phyloP scores from a whole-genome alignment of 805 yeast species.

The Monosporozyma servazzii region DNA sequence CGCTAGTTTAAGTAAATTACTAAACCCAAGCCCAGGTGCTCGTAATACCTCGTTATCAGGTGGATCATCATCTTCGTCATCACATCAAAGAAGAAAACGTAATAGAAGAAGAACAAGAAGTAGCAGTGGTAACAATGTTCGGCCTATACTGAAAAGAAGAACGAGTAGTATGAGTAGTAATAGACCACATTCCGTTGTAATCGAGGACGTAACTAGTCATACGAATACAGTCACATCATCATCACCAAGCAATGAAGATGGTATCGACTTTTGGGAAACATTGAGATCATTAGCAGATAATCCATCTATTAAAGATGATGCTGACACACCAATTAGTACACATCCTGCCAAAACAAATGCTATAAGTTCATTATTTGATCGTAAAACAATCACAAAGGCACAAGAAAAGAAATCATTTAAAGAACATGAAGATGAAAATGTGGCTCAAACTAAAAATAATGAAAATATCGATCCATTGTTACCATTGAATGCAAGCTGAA shows the following conservation, averaged over 20 bases:
- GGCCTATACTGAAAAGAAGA: background rate
- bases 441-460: background rate
- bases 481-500: slow-evolving; percentile 5
- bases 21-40: slow-evolving; percentile 30
- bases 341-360: too few relatives aligned
- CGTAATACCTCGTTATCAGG: slow-evolving; percentile 1
- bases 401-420: background rate
- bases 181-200: background rate
- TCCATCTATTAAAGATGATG: slow-evolving; percentile 8
- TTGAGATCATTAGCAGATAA: slow-evolving; percentile 44
- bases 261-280: slow-evolving; percentile 62
- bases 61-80: background rate
- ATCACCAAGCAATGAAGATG: slow-evolving; percentile 40
- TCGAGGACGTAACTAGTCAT: background rate
- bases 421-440: background rate
- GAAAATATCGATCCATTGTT: slow-evolving; percentile 5
- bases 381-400: background rate
- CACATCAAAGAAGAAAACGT: background rate
- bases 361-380: background rate
- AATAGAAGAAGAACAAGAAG: slow-evolving; percentile 8
- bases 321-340: background rate
- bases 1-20: slow-evolving; percentile 36
- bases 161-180: slow-evolving; percentile 5
- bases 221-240: background rate
- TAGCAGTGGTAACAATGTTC: background rate